Percentiles rank a stretch among this genome's conserved stretches.
These are phyloP conservation scores for Annulohypoxylon maeteangense DNA, from an alignment of 495 filamentous ascomycete genomes.

Conservation along the genomic window DNA sequence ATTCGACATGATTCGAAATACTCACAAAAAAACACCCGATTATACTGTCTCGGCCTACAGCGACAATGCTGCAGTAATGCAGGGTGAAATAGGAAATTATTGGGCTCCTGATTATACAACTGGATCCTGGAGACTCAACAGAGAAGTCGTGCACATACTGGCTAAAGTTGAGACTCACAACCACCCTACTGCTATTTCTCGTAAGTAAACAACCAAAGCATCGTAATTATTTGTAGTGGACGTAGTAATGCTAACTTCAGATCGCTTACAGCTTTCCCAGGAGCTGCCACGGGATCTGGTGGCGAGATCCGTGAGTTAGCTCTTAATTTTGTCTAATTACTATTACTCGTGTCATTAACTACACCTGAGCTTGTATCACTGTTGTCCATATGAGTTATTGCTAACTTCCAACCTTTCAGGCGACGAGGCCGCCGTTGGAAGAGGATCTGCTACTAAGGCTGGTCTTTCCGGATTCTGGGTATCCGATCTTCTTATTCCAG, in stretches of 20 bases:
- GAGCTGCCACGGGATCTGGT: slow-evolving; percentile 94
- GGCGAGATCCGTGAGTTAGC: slow-evolving; percentile 76
- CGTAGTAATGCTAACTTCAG: slow-evolving; percentile 9
- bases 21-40: slow-evolving; percentile 79
- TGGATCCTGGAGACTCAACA: slow-evolving; percentile 86
- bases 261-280: slow-evolving; percentile 60
- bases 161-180: slow-evolving; percentile 98
- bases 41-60: slow-evolving; percentile 94
- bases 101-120: slow-evolving; percentile 89
- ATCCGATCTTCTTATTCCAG: slow-evolving; percentile 90
- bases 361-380: neutral
- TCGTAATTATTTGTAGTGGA: neutral
- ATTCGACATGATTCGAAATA: slow-evolving; percentile 96
- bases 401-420: slow-evolving; percentile 18
- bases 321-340: neutral
- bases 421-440: slow-evolving; percentile 93
- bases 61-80: slow-evolving; percentile 93
- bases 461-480: slow-evolving; percentile 94
- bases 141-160: slow-evolving; percentile 88
- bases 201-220: slow-evolving; percentile 12
- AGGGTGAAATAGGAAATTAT: slow-evolving; percentile 77
- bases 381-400: neutral
- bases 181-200: slow-evolving; percentile 95
- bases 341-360: neutral
- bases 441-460: slow-evolving; percentile 92